Conservation (phyloP, 768 basidiomycete genomes). For the Auricularia heimuer region DNA sequence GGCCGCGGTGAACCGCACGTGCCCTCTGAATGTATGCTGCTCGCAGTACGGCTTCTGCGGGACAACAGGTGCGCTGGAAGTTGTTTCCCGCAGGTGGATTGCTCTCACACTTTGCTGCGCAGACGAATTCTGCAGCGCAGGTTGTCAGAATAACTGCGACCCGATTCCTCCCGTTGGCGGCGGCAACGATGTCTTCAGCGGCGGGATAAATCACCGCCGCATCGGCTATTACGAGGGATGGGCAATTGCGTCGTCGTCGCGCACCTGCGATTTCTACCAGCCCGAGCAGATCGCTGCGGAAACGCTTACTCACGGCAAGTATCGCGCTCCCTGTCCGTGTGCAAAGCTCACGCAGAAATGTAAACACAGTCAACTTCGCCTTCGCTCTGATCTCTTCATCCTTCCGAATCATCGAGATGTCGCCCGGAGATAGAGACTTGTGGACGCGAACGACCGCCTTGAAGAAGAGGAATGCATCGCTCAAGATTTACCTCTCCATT, state of each 20-base stretch:
- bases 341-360: too few species aligned
- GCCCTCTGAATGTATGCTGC: conserved; percentile 3
- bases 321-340: too few species aligned
- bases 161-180: too few species aligned
- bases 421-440: not conserved
- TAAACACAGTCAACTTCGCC: not conserved
- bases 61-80: not conserved
- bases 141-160: too few species aligned
- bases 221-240: not conserved
- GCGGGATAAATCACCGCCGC: not conserved
- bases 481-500: conserved; percentile 4
- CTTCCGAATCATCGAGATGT: conserved; percentile 1
- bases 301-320: not conserved
- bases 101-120: too few species aligned
- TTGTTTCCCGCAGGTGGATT: too few species aligned
- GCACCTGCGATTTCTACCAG: not conserved
- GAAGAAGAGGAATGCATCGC: not conserved
- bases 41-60: conserved; percentile 3
- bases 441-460: conserved; percentile 4
- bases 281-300: conserved; percentile 2
- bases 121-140: too few species aligned
- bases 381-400: not conserved
- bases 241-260: too few species aligned
- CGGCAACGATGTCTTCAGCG: too few species aligned
- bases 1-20: not conserved